phyloP scores from a whole-genome alignment of 148 eudicot genomes.

The Dysphania ambrosioides region DNA sequence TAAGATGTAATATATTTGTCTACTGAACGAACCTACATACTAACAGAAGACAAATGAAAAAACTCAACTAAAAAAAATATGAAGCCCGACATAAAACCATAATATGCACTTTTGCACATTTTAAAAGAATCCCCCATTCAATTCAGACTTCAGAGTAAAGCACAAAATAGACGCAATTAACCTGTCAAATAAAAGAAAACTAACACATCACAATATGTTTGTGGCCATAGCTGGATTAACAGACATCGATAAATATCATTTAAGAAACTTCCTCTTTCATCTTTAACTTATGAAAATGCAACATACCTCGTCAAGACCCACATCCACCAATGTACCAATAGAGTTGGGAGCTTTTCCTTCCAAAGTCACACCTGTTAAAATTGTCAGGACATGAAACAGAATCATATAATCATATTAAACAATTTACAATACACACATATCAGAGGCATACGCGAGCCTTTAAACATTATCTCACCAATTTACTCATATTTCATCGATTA shows the following conservation, averaged over 20 bases:
- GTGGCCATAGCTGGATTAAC: too few species aligned
- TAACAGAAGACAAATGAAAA: not conserved
- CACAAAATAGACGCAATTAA: too few species aligned
- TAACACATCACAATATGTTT: too few species aligned
- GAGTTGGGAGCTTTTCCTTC: conserved; percentile 50
- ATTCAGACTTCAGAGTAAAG: too few species aligned
- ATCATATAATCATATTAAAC: conserved; percentile 2
- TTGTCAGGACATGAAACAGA: conserved; percentile 8
- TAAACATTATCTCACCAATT: not conserved
- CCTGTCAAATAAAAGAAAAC: too few species aligned
- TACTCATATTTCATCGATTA: not conserved
- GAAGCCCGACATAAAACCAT: not conserved
- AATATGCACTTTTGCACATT: too few species aligned
- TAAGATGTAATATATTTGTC: not conserved
- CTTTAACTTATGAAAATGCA: not conserved
- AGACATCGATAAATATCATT: not conserved
- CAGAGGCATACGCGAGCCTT: too few species aligned
- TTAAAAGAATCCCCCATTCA: too few species aligned
- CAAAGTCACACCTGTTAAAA: conserved; percentile 64
- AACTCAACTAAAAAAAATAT: not conserved
- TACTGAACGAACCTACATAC: too few species aligned
- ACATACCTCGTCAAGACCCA: conserved; percentile 84
- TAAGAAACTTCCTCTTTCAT: not conserved
- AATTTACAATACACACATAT: not conserved
- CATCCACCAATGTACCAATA: conserved; percentile 70